Evolutionary conservation across 495 filamentous ascomycete genomes (phyloP), one percentile per base, ranked within the genome.

Genomic region (Penicillium macrosclerotiorum): DNA sequence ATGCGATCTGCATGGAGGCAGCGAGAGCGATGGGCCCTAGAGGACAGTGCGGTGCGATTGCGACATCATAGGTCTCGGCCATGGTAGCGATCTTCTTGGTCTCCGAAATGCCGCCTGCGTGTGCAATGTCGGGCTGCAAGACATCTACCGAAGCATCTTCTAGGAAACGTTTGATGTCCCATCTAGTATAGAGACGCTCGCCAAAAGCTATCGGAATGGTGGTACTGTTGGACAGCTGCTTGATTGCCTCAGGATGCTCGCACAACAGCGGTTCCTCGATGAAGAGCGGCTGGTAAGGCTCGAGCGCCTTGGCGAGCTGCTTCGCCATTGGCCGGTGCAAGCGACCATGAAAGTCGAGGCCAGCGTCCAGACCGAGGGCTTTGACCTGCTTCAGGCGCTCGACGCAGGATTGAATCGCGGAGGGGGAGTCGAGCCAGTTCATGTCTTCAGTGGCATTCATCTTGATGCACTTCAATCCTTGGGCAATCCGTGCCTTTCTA

Each of bases 391-490:
- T 84, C 6, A 90, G 65, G 3, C 88, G 74, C 42, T 89, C 83
- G 3, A 89, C 81, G 51, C 77, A 81, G 16, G 76, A 68, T 22
- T 84, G 68, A 3, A 92, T 68, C 0, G 72, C 77, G 7, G 71
- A 59, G 8, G 88, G 88, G 3, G 84, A 85, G 61, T 90, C 88
- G 6, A 92, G 74, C 88, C 87, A 92, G 49, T 85, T 85, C 20
- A 90, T 63, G 51, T 89, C 88, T 57, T 83, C 86, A 2, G 87
- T 90, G 3, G 80, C 88, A 56, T 92, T 92, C 88, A 92, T 92
- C 59, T 92, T 92, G 43, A 90, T 73, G 5, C 80, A 75, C 25
- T 72, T 81, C 60, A 90, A 85, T 5, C 88, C 88, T 64, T 92
- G 88, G 7, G 71, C 76, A 49, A 81, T 79, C 18, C 87, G 81